These are phyloP conservation scores for Paraphoma sp. DNA, from an alignment of 2,329 filamentous ascomycete species.

Conservation along the genomic window DNA sequence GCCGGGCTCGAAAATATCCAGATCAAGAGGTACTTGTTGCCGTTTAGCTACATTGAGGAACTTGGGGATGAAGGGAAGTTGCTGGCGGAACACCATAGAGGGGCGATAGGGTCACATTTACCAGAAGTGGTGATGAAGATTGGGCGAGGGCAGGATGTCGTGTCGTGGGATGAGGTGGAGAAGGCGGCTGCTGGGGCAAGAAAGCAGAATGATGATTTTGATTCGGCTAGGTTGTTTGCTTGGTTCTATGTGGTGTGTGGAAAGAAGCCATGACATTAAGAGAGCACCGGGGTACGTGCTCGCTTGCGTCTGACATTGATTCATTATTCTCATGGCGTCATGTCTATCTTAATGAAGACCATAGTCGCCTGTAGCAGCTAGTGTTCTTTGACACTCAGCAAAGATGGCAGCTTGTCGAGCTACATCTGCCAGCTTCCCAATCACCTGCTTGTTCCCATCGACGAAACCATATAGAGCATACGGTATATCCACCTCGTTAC, in stretches of 20 bases:
- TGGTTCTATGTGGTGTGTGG: slow-evolving; percentile 13
- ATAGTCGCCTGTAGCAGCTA: slow-evolving; percentile 44
- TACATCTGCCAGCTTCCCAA: slow-evolving; percentile 64
- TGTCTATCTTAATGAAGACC: slow-evolving; percentile 27
- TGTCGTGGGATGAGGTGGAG: too few species aligned
- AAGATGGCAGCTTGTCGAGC: slow-evolving; percentile 67
- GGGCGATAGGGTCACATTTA: too few species aligned
- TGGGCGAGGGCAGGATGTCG: too few species aligned
- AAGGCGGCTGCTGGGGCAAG: too few species aligned
- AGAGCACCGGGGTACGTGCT: not conserved
- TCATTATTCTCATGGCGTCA: too few species aligned
- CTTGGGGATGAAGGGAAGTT: too few species aligned
- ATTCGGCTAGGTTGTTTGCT: slow-evolving; percentile 1
- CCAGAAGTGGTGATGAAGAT: too few species aligned
- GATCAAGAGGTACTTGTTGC: slow-evolving; percentile 6
- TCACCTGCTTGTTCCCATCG: slow-evolving; percentile 66
- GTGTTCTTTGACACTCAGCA: slow-evolving; percentile 59
- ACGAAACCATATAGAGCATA: slow-evolving; percentile 68
- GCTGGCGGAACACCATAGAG: too few species aligned
- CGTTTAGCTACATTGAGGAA: too few species aligned
- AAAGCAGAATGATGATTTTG: not conserved
- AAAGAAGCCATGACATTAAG: not conserved
- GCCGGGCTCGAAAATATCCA: not conserved
- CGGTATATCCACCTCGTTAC: slow-evolving; percentile 67
- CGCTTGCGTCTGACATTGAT: too few species aligned